These are phyloP conservation scores for Gastrolobium villosum DNA, from an alignment of 306 rosid species.

Conservation along the genomic window DNA sequence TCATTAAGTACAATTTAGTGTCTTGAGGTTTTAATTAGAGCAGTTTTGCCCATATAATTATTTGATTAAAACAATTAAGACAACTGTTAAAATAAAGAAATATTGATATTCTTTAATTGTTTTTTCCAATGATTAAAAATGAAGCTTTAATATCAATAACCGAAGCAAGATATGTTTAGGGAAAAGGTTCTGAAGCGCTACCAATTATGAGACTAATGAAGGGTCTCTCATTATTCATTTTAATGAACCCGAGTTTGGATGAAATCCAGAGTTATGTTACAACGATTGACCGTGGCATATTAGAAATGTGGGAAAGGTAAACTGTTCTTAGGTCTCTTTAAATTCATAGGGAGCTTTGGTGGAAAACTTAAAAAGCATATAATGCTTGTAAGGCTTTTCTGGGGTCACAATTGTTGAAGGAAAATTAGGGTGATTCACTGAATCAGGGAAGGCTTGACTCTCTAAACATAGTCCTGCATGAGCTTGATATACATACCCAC, in stretches of 20 bases:
- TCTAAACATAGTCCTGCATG: constrained; percentile 82
- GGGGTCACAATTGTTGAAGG: constrained; percentile 85
- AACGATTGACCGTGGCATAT: neutral
- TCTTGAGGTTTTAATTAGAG: too few relatives aligned
- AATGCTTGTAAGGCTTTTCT: constrained; percentile 69
- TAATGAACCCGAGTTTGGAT: neutral
- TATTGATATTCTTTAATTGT: neutral
- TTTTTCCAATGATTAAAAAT: neutral
- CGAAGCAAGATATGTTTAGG: neutral
- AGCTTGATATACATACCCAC: constrained; percentile 68
- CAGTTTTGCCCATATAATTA: too few relatives aligned
- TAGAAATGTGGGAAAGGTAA: neutral
- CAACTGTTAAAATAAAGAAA: neutral
- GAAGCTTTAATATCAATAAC: neutral
- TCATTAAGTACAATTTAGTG: too few relatives aligned
- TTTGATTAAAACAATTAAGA: neutral
- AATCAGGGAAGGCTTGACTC: constrained; percentile 86
- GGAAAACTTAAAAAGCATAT: constrained; percentile 77
- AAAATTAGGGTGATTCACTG: constrained; percentile 84
- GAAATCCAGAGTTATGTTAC: neutral
- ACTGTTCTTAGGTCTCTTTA: neutral
- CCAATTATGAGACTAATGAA: constrained; percentile 4
- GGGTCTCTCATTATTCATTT: constrained; percentile 21
- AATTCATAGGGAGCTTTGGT: constrained; percentile 11
- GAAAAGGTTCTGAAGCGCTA: neutral